phyloP scores from a whole-genome alignment of 2,329 filamentous ascomycete genomes.

The Chalaropsis ovoidea region DNA sequence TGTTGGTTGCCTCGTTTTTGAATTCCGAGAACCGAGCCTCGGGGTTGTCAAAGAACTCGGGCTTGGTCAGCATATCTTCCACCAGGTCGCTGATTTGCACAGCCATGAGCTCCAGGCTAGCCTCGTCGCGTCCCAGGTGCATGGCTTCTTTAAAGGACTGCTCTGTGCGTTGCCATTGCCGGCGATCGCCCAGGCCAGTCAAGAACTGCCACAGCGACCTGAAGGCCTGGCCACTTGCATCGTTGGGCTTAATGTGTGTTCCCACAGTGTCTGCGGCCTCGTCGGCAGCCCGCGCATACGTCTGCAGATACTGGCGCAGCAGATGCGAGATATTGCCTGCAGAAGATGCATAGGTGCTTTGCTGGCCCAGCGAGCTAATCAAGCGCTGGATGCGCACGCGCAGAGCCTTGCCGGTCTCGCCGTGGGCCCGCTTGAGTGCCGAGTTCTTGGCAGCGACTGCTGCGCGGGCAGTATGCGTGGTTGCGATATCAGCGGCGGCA shows the following conservation, averaged over 20 bases:
- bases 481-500: conserved; percentile 29
- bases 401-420: conserved; percentile 61
- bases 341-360: conserved; percentile 74
- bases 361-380: conserved; percentile 63
- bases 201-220: conserved; percentile 73
- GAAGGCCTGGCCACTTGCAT: conserved; percentile 62
- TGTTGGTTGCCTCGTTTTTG: conserved; percentile 48
- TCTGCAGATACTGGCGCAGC: conserved; percentile 64
- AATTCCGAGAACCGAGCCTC: conserved; percentile 46
- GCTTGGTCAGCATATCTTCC: conserved; percentile 74
- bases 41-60: conserved; percentile 70
- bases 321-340: conserved; percentile 68
- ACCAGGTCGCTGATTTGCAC: conserved; percentile 62
- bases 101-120: conserved; percentile 71
- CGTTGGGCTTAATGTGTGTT: conserved; percentile 62
- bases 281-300: conserved; percentile 64
- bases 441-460: conserved; percentile 49
- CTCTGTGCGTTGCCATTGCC: conserved; percentile 68
- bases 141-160: conserved; percentile 58
- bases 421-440: conserved; percentile 60
- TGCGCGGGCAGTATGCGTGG: conserved; percentile 40
- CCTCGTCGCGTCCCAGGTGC: conserved; percentile 63
- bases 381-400: conserved; percentile 64
- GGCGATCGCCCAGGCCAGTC: conserved; percentile 63
- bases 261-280: conserved; percentile 57